phyloP scores from a whole-genome alignment of 805 yeast genomes.

The Candida multigemmis region DNA sequence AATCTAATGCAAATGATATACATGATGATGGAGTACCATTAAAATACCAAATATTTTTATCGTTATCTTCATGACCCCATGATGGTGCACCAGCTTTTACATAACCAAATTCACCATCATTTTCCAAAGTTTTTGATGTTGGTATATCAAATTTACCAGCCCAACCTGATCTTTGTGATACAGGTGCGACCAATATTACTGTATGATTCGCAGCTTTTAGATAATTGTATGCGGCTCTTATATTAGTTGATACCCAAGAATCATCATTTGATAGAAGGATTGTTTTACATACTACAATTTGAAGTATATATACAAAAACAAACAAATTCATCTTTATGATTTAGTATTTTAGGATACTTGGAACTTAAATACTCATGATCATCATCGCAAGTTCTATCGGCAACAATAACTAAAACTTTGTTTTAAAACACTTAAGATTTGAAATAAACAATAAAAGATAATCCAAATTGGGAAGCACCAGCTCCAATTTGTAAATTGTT shows the following conservation, averaged over 20 bases:
- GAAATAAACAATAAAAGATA: no score
- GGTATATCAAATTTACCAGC: conserved; percentile 48
- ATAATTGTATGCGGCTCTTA: conserved; percentile 45
- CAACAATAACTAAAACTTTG: no score
- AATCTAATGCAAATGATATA: conserved; percentile 39
- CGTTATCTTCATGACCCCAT: conserved; percentile 41
- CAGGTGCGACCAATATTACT: conserved; percentile 45
- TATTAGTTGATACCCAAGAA: conserved; percentile 47
- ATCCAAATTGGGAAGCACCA: no score
- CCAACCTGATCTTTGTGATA: conserved; percentile 40
- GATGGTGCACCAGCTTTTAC: conserved; percentile 41
- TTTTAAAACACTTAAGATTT: no score
- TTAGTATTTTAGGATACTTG: no score
- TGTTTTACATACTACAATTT: conserved; percentile 2
- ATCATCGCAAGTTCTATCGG: no score
- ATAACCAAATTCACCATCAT: conserved; percentile 40
- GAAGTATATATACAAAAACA: no score
- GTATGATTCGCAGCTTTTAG: conserved; percentile 39
- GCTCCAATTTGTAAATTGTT: no score
- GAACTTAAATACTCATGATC: no score
- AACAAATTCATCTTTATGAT: no score
- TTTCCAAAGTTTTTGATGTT: conserved; percentile 22
- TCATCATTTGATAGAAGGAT: conserved; percentile 45
- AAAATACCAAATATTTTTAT: conserved; percentile 39
- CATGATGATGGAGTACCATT: conserved; percentile 46